Evolutionary conservation across 192 early-diverging fungal genomes (phyloP), one percentile per base, ranked within the genome.

Genomic region (Endogone sp.): DNA sequence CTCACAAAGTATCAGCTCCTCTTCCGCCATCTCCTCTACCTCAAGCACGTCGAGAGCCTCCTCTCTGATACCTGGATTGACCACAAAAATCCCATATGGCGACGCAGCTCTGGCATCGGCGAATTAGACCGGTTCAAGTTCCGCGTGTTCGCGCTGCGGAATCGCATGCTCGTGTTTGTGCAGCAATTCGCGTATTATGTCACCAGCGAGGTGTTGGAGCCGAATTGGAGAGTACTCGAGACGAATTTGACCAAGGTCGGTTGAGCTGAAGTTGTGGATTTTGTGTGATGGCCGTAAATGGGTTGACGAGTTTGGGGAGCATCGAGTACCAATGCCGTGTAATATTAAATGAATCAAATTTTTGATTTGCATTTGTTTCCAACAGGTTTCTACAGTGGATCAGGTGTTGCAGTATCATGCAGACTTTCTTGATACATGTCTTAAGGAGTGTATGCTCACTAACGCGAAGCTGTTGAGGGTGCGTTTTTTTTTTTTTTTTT

Each of bases 171-270:
- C 30, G 84, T 90, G n/a, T 94, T 93, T 79, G 83, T 98, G 20
- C 95, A 97, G 66, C 93, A 97, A 75, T 90, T 96, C 73, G 75
- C 94, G 70, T 93, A 92, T 74, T 96, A 95, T 70, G 84, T 92
- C 37, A 91, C 90, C 64, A 93, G 87, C 67, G 95, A 99, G 73
- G 95, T 97, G 6, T 82, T 99, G 56, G 96, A 98, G 71, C 95
- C 93, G 29, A 89, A 92, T 68, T 97, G 93, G 92, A 71, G 72
- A n/a, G 69, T 70, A 25, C 81, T 99, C 71, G 88, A 90, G 25
- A 70, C 67, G 24, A 78, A 86, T 63, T 73, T 97, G 63, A 66
- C 75, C 31, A 84, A 84, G 56, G 85, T 84, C 55, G 73, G 37
- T 49, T n/a, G n/a, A n/a, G n/a, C n/a, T n/a, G n/a, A n/a, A 29